Base-by-base conservation (phyloP, 768 basidiomycete species). In the Mycena vulgaris region DNA sequence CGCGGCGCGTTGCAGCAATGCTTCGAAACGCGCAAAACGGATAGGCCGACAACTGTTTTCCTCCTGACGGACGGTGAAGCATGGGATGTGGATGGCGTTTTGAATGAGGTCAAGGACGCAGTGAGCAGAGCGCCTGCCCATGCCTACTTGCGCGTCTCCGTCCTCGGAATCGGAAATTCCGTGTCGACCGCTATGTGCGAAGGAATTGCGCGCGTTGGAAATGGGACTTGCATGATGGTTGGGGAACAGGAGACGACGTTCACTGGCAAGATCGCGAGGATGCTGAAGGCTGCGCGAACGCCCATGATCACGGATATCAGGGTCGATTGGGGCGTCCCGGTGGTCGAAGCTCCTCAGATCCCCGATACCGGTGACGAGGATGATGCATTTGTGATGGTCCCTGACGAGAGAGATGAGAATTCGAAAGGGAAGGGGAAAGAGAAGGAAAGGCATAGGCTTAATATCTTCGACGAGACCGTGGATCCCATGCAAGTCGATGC, bases 21-120 rank as follows among this genome's bases (percentile, higher is more conserved):
- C 37, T 78, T 86, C 28, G 31, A 31, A 1, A 67, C 68, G 0
- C 80, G 84, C 16, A 75, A 58, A 1, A 59, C 30, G 8, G 72
- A 77, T 45, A 79, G 79, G 1, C 81, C 86, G 8, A 81, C 85
- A 0, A 78, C 70, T 17, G 69, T 86, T 7, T 86, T 88, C 58
- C 66, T 88, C 6, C 78, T 88, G 8, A 88, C 87, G 2, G 87
- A 87, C 53, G 87, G 87, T 19, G 70, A 78, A 39, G 76, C 72
- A 14, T 73, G 72, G 63, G 69, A 71, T 21, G 2, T 35, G 0
- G 57, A 77, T 8, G 37, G 63, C 0, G 56, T 79, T 5, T 30
- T 64, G n/a, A 17, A 28, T 21, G 63, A 55, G 31, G 67, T 72
- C 6, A 25, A 75, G 3, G 45, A 58, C 1, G 80, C 79, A 5